Conservation (phyloP, 305 asterid genomes). For the Rubia balearica region DNA sequence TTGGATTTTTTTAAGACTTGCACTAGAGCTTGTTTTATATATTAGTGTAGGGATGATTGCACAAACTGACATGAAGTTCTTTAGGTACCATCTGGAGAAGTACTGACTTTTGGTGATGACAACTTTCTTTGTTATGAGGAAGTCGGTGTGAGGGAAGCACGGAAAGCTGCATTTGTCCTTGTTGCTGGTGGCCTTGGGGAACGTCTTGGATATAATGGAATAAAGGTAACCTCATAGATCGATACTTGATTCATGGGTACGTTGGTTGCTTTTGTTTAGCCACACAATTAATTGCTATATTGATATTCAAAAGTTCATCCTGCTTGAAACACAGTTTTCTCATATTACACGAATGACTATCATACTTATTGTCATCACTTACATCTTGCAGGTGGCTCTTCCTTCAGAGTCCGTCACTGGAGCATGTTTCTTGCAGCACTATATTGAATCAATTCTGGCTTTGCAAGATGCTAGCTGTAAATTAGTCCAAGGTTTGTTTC, state of each 20-base stretch:
- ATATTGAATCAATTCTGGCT: conserved; percentile 85
- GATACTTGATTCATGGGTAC: conserved; percentile 1
- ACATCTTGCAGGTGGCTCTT: conserved; percentile 73
- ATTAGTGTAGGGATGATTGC: conserved; percentile 1
- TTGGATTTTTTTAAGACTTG: not conserved
- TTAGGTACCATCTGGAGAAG: conserved; percentile 97
- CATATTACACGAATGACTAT: conserved; percentile 16
- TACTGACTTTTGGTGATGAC: conserved; percentile 65
- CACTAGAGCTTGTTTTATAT: not conserved
- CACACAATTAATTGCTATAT: not conserved
- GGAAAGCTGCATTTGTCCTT: conserved; percentile 91
- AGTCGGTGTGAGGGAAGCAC: conserved; percentile 76
- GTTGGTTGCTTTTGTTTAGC: conserved; percentile 12
- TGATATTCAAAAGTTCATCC: not conserved
- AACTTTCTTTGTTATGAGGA: conserved; percentile 64
- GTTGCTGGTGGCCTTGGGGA: conserved; percentile 99
- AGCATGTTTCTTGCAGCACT: conserved; percentile 81
- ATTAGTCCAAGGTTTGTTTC: conserved; percentile 60
- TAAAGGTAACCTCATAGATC: conserved; percentile 47
- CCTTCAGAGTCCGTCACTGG: conserved; percentile 80
- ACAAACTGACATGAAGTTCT: conserved; percentile 16
- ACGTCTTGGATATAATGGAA: conserved; percentile 97
- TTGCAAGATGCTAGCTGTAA: conserved; percentile 74
- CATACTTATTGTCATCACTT: conserved; percentile 24
- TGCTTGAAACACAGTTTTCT: not conserved